Conservation (phyloP, 2,329 filamentous ascomycete genomes). For the Colletotrichum karsti region DNA sequence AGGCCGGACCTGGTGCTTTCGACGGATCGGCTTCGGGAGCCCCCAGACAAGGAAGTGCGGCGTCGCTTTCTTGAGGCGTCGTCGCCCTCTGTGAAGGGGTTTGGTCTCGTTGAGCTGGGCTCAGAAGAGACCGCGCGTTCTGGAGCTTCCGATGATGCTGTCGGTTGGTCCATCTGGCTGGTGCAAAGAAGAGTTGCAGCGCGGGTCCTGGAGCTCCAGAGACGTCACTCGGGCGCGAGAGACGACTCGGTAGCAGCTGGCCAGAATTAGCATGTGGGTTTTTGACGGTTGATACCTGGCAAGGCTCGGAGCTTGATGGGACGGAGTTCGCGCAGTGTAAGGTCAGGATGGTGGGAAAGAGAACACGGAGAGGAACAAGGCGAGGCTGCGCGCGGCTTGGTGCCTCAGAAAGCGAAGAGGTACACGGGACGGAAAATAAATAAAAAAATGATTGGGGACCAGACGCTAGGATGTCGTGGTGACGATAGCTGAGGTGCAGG, state of each 20-base stretch:
- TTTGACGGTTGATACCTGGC: constrained; percentile 23
- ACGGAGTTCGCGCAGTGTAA: constrained; percentile 14
- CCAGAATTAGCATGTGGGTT: constrained; percentile 67
- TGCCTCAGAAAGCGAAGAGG: background rate
- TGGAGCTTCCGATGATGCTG: constrained; percentile 58
- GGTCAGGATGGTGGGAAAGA: constrained; percentile 32
- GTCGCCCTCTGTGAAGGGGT: constrained; percentile 70
- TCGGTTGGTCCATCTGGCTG: constrained; percentile 64
- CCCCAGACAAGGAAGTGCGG: constrained; percentile 62
- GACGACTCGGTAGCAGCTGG: constrained; percentile 62
- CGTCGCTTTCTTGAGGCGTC: constrained; percentile 67
- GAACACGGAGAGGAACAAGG: constrained; percentile 9
- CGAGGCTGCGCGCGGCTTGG: constrained; percentile 9
- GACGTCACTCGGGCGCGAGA: constrained; percentile 60
- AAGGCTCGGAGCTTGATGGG: constrained; percentile 30
- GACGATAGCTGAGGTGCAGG: constrained; percentile 24
- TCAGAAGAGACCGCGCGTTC: constrained; percentile 70
- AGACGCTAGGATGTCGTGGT: constrained; percentile 21
- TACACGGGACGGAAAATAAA: background rate
- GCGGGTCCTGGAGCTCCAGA: constrained; percentile 55
- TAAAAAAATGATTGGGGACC: background rate
- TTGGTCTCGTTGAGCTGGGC: constrained; percentile 68
- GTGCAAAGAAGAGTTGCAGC: constrained; percentile 43
- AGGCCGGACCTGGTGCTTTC: constrained; percentile 47
- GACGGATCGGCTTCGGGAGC: constrained; percentile 62